phyloP scores from a whole-genome alignment of 495 filamentous ascomycete genomes.

The Corynascus novoguineensis region DNA sequence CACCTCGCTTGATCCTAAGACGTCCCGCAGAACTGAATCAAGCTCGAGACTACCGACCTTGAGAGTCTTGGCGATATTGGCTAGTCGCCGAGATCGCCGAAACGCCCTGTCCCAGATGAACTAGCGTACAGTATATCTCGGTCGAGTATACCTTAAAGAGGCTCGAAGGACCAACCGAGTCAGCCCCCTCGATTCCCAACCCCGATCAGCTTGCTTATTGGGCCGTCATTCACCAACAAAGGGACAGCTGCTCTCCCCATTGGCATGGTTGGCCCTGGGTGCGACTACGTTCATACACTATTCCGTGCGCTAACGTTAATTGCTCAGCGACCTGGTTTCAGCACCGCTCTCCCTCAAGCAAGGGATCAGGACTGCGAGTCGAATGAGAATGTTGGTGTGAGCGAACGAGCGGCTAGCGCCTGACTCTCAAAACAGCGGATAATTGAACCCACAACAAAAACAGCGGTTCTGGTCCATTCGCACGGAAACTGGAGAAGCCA shows the following conservation, averaged over 20 bases:
- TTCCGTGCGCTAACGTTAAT: no score
- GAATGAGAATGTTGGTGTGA: not conserved
- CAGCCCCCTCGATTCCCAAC: not conserved
- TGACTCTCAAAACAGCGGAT: not conserved
- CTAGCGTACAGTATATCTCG: no score
- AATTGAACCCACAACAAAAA: no score
- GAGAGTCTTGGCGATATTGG: constrained; percentile 7
- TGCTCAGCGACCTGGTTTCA: not conserved
- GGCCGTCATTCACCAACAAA: not conserved
- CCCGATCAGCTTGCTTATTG: not conserved
- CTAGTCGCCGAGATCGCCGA: constrained; percentile 6
- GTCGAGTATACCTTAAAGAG: no score
- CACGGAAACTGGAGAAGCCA: no score
- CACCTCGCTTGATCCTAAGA: not conserved
- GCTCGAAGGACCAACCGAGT: not conserved
- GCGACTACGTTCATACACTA: no score
- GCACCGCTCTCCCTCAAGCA: not conserved
- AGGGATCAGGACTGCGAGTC: not conserved
- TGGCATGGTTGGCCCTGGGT: no score
- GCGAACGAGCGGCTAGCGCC: constrained; percentile 3
- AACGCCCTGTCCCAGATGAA: no score
- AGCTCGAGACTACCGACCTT: no score
- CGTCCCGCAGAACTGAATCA: constrained; percentile 7
- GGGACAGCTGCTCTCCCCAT: not conserved
- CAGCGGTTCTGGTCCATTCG: no score